Percentiles rank a stretch among this genome's conserved stretches.
These are phyloP conservation scores for Linnemannia elongata DNA, from an alignment of 192 early-diverging fungal species.

Conservation along the genomic window DNA sequence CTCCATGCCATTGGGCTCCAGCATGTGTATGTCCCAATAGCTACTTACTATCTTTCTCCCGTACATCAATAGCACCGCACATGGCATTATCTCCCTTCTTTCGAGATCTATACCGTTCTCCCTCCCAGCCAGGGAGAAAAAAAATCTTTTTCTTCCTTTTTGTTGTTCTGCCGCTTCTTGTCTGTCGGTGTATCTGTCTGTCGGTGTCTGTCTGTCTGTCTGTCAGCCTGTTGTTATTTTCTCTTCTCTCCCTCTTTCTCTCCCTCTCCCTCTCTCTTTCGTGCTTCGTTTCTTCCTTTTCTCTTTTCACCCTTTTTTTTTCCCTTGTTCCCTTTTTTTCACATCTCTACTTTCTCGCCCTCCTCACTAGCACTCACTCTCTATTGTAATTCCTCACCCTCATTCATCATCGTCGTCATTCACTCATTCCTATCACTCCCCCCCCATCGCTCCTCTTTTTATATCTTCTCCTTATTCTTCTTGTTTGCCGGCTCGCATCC, in stretches of 20 bases:
- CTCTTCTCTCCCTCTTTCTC: neutral
- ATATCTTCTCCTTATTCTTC: no score
- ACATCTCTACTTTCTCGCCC: neutral
- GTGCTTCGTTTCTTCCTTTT: no score
- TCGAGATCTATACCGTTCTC: neutral
- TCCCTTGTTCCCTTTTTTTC: neutral
- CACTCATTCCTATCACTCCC: conserved; percentile 8
- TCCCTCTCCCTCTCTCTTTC: neutral
- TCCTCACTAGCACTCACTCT: neutral
- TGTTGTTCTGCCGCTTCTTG: neutral
- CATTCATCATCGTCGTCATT: neutral
- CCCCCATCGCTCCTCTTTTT: neutral
- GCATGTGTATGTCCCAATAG: no score
- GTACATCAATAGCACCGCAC: no score
- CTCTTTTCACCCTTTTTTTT: neutral
- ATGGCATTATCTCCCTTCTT: no score
- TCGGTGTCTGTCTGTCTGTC: neutral
- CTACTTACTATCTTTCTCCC: no score
- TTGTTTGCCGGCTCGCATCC: no score
- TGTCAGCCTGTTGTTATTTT: neutral
- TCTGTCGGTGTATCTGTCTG: neutral
- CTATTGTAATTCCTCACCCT: neutral
- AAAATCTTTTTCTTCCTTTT: neutral
- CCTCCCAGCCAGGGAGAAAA: neutral
- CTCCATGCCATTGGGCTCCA: no score